A percentile compares a stretch with the other conserved stretches of the same genome.
Evolutionary conservation across 2,329 filamentous ascomycete genomes (phyloP).

Genomic region (Arthroderma sp.): DNA sequence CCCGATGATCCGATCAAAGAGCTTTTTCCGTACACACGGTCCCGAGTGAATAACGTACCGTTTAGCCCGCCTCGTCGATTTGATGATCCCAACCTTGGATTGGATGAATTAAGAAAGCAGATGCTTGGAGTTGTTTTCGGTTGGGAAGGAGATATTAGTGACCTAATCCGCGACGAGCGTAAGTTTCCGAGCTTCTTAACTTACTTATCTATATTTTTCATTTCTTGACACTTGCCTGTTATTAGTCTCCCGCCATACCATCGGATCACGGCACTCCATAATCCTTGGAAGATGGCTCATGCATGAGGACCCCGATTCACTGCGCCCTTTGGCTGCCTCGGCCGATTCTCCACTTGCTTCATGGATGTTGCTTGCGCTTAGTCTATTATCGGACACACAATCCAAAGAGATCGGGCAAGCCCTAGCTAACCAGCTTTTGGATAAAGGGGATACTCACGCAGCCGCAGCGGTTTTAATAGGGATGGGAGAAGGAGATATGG

Average conservation of each 20-base stretch:
- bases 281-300: slow-evolving; percentile 87
- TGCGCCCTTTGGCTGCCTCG: slow-evolving; percentile 60
- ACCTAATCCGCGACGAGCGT: slow-evolving; percentile 71
- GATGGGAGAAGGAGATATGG: slow-evolving; percentile 83
- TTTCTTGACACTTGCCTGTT: slow-evolving; percentile 3
- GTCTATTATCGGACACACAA: slow-evolving; percentile 67
- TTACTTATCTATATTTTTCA: not conserved
- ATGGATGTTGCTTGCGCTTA: slow-evolving; percentile 92
- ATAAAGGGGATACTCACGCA: slow-evolving; percentile 80
- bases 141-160: slow-evolving; percentile 75
- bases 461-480: slow-evolving; percentile 87
- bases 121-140: slow-evolving; percentile 94
- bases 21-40: slow-evolving; percentile 74
- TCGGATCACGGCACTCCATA: slow-evolving; percentile 63
- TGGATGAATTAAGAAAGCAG: slow-evolving; percentile 69
- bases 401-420: slow-evolving; percentile 83
- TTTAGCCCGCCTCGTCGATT: slow-evolving; percentile 55
- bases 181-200: slow-evolving; percentile 16
- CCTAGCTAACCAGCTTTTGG: slow-evolving; percentile 79
- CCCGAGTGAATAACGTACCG: slow-evolving; percentile 66
- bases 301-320: slow-evolving; percentile 66
- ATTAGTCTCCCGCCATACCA: slow-evolving; percentile 53
- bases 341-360: slow-evolving; percentile 86
- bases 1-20: slow-evolving; percentile 60
- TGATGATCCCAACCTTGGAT: slow-evolving; percentile 48